These are phyloP conservation scores for Ceratocystiopsis sp. DNA, from an alignment of 2,329 filamentous ascomycete species.

Conservation along the genomic window DNA sequence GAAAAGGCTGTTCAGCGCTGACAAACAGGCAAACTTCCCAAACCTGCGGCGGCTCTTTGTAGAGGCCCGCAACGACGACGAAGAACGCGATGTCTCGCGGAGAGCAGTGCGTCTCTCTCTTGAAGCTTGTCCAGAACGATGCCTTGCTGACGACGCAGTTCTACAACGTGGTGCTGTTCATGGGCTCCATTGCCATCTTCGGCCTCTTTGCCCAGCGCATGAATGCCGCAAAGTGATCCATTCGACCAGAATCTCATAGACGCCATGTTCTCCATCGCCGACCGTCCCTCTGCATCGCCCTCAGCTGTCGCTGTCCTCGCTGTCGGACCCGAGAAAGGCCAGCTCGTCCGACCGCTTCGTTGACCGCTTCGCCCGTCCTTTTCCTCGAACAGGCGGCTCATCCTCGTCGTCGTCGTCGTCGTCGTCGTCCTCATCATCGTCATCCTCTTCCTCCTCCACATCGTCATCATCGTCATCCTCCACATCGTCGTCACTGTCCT, in stretches of 20 bases:
- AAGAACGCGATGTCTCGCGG: constrained; percentile 86
- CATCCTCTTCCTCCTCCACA: constrained; percentile 15
- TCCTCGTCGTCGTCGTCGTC: constrained; percentile 12
- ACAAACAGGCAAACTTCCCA: constrained; percentile 58
- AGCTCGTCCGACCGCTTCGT: constrained; percentile 32
- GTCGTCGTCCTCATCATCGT: constrained; percentile 11
- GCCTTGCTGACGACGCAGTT: constrained; percentile 43
- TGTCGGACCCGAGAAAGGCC: constrained; percentile 47
- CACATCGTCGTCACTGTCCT: background rate
- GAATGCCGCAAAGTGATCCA: constrained; percentile 28
- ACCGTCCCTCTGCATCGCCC: background rate
- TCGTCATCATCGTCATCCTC: background rate
- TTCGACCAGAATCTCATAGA: too few species aligned
- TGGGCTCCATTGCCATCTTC: constrained; percentile 89
- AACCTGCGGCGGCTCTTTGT: constrained; percentile 95
- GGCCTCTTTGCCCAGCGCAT: constrained; percentile 84
- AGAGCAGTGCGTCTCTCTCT: constrained; percentile 46
- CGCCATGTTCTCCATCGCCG: too few species aligned
- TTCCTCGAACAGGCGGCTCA: constrained; percentile 12
- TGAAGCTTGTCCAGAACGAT: constrained; percentile 22
- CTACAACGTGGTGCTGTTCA: constrained; percentile 92
- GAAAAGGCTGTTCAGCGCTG: too few species aligned
- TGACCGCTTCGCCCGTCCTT: too few species aligned
- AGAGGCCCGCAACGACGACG: constrained; percentile 78
- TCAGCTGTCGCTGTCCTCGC: constrained; percentile 23